phyloP scores from a whole-genome alignment of 257 asterid species.

The Ballota nigra region DNA sequence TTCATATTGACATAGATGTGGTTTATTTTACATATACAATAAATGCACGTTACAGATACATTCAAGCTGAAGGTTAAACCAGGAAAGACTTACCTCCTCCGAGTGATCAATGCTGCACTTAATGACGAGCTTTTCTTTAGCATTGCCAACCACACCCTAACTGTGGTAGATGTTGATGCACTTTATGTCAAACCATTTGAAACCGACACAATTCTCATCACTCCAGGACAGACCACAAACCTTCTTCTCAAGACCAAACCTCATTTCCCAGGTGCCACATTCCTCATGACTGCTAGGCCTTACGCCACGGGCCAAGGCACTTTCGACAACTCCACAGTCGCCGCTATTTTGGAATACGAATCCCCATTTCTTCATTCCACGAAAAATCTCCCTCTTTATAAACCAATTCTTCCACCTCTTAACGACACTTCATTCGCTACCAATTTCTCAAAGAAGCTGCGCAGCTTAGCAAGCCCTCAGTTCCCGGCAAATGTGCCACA shows the following conservation, averaged over 20 bases:
- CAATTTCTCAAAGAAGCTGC: slow-evolving; percentile 29
- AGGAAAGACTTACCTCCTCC: too few species aligned
- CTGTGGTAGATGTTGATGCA: too few species aligned
- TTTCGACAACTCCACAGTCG: slow-evolving; percentile 25
- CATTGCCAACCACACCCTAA: too few species aligned
- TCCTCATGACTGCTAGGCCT: slow-evolving; percentile 21
- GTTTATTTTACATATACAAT: too few species aligned
- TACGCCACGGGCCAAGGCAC: slow-evolving; percentile 24
- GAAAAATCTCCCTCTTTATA: slow-evolving; percentile 30
- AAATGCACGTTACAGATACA: too few species aligned
- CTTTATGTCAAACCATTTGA: too few species aligned
- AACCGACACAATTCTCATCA: background rate
- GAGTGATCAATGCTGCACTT: too few species aligned
- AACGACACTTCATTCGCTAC: slow-evolving; percentile 36
- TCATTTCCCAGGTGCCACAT: background rate
- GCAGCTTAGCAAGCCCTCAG: slow-evolving; percentile 25
- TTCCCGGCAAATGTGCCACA: slow-evolving; percentile 41
- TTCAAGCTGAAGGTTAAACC: too few species aligned
- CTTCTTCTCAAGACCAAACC: slow-evolving; percentile 18
- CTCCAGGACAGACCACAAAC: slow-evolving; percentile 25
- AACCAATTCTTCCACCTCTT: slow-evolving; percentile 31
- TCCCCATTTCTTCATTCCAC: background rate
- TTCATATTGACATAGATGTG: too few species aligned
- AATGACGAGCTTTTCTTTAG: too few species aligned
- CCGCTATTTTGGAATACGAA: slow-evolving; percentile 16